These are phyloP conservation scores for Corymbia calophylla DNA, from an alignment of 441 rosid genomes.

Conservation along the genomic window DNA sequence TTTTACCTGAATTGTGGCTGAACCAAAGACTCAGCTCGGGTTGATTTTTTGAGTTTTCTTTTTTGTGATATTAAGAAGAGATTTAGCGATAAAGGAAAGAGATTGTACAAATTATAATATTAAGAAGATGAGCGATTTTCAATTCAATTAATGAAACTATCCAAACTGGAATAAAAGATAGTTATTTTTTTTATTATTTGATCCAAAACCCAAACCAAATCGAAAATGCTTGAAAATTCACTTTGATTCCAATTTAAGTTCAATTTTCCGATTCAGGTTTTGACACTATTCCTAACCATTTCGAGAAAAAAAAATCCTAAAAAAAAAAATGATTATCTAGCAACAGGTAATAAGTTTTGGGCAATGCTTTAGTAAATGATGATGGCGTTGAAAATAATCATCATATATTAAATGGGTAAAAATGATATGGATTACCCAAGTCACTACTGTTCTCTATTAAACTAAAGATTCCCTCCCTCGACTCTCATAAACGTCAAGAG, in stretches of 20 bases:
- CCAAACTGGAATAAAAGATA: too few species aligned
- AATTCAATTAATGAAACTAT: background rate
- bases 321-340: background rate
- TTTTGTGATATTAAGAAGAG: background rate
- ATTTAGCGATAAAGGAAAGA: background rate
- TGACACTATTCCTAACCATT: background rate
- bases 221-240: background rate
- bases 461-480: background rate
- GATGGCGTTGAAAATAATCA: background rate
- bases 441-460: background rate
- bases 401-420: background rate
- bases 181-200: background rate
- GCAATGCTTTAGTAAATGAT: background rate
- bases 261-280: background rate
- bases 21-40: fast-evolving
- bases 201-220: fast-evolving
- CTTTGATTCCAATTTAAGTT: background rate
- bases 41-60: fast-evolving
- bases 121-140: background rate
- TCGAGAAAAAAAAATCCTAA: background rate
- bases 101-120: too few species aligned
- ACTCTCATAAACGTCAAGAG: background rate
- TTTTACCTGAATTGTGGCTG: too few species aligned
- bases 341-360: too few species aligned
- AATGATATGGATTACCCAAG: background rate